phyloP scores from a whole-genome alignment of 345 rosid species.

The Populus simonii region DNA sequence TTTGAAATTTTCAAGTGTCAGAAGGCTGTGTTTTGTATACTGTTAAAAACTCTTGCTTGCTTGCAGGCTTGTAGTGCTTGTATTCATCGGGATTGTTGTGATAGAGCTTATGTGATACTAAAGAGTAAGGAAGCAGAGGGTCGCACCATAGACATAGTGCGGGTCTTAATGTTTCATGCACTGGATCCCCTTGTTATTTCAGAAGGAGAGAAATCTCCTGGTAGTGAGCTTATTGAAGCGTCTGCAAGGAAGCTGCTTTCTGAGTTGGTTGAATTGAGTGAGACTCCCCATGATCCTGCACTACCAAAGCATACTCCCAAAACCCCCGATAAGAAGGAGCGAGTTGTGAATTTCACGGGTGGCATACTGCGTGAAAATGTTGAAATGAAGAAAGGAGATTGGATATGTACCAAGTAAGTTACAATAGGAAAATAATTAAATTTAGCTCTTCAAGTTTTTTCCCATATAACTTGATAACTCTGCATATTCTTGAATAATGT shows the following conservation, averaged over 20 bases:
- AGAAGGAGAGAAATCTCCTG: conserved; percentile 49
- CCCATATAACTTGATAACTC: background rate
- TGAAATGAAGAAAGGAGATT: conserved; percentile 68
- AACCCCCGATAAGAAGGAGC: conserved; percentile 26
- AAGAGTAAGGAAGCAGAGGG: conserved; percentile 68
- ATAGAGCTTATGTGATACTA: conserved; percentile 73
- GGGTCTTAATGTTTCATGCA: conserved; percentile 59
- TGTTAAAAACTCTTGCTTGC: conserved; percentile 12
- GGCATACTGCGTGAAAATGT: conserved; percentile 34
- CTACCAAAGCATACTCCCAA: conserved; percentile 46
- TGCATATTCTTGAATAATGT: background rate
- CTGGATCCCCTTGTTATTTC: conserved; percentile 64
- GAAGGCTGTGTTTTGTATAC: background rate
- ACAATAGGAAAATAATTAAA: background rate
- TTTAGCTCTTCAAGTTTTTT: background rate
- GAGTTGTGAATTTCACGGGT: background rate
- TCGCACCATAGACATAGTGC: conserved; percentile 82
- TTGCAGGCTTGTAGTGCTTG: conserved; percentile 77
- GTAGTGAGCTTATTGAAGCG: conserved; percentile 47
- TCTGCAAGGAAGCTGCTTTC: conserved; percentile 71
- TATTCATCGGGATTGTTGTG: conserved; percentile 80
- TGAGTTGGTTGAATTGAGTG: conserved; percentile 66
- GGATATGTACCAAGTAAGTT: conserved; percentile 87
- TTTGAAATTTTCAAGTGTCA: background rate
- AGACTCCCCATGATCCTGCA: conserved; percentile 50